Conservation (phyloP, 2,329 filamentous ascomycete species). For the Pseudogymnoascus sp. region DNA sequence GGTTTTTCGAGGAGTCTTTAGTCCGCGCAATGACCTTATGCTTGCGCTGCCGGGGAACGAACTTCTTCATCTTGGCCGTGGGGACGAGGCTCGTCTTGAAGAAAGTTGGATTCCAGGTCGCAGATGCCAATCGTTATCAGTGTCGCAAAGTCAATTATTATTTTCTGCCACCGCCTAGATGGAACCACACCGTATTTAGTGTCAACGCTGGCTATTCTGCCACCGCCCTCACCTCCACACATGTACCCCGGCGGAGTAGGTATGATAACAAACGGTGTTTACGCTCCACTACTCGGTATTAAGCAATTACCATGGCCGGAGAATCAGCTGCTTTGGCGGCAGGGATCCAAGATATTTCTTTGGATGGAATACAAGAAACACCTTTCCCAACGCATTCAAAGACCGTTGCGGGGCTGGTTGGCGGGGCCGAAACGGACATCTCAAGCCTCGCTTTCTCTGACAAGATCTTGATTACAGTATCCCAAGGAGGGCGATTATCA, state of each 20-base stretch:
- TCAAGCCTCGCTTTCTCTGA: constrained; percentile 70
- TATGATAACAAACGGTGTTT: background rate
- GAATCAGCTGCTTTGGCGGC: background rate
- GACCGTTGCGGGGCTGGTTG: constrained; percentile 50
- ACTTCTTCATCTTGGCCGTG: constrained; percentile 32
- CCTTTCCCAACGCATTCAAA: constrained; percentile 24
- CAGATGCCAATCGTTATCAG: constrained; percentile 7
- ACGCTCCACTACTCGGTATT: background rate
- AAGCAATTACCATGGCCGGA: background rate
- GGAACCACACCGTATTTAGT: background rate
- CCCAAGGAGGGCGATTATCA: constrained; percentile 73
- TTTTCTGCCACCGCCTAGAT: constrained; percentile 7
- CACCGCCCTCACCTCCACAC: constrained; percentile 7
- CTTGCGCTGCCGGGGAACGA: constrained; percentile 57
- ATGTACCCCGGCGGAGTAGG: constrained; percentile 2
- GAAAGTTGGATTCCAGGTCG: background rate
- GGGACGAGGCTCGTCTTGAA: constrained; percentile 4
- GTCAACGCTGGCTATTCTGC: background rate
- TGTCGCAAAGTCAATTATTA: constrained; percentile 5
- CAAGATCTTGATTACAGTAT: constrained; percentile 83
- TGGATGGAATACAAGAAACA: constrained; percentile 14
- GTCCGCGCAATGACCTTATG: constrained; percentile 60
- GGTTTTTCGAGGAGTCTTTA: constrained; percentile 37
- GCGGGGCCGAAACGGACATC: constrained; percentile 62
- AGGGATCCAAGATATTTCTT: background rate